phyloP scores from a whole-genome alignment of 495 filamentous ascomycete genomes.

The Penicillium desertorum region DNA sequence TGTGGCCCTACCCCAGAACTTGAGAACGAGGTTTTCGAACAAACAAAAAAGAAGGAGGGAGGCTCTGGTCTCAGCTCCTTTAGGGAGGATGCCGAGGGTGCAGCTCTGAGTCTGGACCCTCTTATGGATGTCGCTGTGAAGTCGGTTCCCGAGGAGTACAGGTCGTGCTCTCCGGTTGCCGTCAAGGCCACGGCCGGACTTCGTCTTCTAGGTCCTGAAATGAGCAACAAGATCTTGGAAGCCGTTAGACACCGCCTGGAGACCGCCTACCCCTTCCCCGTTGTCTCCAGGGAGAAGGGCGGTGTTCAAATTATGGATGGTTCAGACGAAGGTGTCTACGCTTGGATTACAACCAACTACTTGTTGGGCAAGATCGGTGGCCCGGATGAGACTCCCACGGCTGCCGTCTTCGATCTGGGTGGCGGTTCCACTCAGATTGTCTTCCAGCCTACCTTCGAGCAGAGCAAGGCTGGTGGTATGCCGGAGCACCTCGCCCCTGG shows the following conservation, averaged over 20 bases:
- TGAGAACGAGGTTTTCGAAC: constrained; percentile 86
- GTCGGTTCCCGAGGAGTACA: constrained; percentile 81
- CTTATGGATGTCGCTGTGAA: constrained; percentile 82
- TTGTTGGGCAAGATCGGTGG: constrained; percentile 95
- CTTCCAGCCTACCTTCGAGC: constrained; percentile 91
- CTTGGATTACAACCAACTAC: constrained; percentile 99
- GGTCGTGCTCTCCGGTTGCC: constrained; percentile 83
- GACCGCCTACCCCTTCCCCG: constrained; percentile 87
- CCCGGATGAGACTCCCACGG: constrained; percentile 83
- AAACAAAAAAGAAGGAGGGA: constrained; percentile 74
- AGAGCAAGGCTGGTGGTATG: constrained; percentile 74
- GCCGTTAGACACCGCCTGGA: constrained; percentile 84
- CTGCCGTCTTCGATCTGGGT: constrained; percentile 92
- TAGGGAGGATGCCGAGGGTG: constrained; percentile 76
- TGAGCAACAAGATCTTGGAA: constrained; percentile 78
- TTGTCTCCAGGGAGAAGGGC: constrained; percentile 77
- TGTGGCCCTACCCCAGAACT: constrained; percentile 94
- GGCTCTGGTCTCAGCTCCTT: constrained; percentile 87
- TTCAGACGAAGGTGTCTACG: constrained; percentile 94
- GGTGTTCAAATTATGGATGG: constrained; percentile 97
- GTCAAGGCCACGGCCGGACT: constrained; percentile 97
- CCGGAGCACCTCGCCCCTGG: constrained; percentile 81
- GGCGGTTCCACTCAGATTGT: constrained; percentile 98
- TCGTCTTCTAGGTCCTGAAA: constrained; percentile 77
- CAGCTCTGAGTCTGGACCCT: constrained; percentile 83